phyloP scores from a whole-genome alignment of 163 green algal species.

The Volvox carteri region DNA sequence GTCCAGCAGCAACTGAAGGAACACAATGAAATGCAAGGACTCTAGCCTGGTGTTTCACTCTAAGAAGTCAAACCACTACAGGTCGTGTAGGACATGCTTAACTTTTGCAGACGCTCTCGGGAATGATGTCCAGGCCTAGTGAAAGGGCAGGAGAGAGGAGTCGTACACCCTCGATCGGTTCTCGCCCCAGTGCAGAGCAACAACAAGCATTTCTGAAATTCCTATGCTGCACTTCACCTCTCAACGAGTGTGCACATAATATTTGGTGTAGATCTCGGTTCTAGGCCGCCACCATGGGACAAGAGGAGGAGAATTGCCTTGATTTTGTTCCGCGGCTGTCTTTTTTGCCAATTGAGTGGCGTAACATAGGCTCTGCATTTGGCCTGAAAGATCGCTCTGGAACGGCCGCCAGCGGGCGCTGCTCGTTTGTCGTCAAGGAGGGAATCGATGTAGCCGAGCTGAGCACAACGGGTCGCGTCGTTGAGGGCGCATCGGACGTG shows the following conservation, averaged over 20 bases:
- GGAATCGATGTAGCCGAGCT: slow-evolving; percentile 64
- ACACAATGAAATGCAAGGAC: background rate
- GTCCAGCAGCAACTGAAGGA: slow-evolving; percentile 16
- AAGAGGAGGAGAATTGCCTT: slow-evolving; percentile 55
- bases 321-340: slow-evolving; percentile 65
- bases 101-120: no score
- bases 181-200: background rate
- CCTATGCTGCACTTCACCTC: background rate
- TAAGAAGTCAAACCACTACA: no score
- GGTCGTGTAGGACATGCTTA: no score
- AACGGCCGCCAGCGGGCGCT: slow-evolving; percentile 42
- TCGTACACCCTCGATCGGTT: background rate
- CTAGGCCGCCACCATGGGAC: slow-evolving; percentile 36
- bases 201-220: background rate
- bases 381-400: slow-evolving; percentile 24
- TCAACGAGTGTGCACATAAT: background rate
- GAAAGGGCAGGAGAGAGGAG: background rate
- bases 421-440: slow-evolving; percentile 64
- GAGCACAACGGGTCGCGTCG: slow-evolving; percentile 62
- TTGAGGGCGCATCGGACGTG: slow-evolving; percentile 63
- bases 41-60: no score
- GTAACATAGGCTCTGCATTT: slow-evolving; percentile 63
- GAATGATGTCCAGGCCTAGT: no score
- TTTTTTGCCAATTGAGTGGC: slow-evolving; percentile 64
- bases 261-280: background rate